Percentiles rank a stretch among this genome's conserved stretches.
Conservation (phyloP, 495 filamentous ascomycete genomes). For the Xylaria venustula region DNA sequence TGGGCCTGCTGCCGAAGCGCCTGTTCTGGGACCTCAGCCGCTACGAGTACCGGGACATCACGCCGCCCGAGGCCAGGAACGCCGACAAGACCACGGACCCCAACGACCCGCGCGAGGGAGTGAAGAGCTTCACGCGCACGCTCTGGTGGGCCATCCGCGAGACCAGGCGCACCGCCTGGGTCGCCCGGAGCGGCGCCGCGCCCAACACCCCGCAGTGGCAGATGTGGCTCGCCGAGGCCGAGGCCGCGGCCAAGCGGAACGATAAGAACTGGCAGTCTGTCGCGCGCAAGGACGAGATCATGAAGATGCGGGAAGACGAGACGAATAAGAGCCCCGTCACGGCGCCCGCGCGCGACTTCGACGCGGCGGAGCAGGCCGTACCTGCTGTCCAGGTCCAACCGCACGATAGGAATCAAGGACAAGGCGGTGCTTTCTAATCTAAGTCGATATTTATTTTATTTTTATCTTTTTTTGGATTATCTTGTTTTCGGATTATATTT, state of each 20-base stretch:
- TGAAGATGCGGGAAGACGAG: constrained; percentile 34
- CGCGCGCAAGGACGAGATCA: constrained; percentile 45
- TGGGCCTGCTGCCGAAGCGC: constrained; percentile 45
- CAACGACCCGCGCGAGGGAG: constrained; percentile 32
- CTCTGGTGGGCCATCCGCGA: constrained; percentile 58
- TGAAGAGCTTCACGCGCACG: constrained; percentile 49
- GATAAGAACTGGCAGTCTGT: constrained; percentile 48
- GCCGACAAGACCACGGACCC: constrained; percentile 26
- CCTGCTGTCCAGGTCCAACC: constrained; percentile 30
- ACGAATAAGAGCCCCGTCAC: constrained; percentile 3
- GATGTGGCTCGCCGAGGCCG: constrained; percentile 51
- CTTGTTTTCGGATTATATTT: background rate
- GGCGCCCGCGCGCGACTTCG: constrained; percentile 10
- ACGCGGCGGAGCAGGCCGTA: constrained; percentile 30
- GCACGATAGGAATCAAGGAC: constrained; percentile 1
- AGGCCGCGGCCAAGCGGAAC: constrained; percentile 31
- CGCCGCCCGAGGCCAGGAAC: constrained; percentile 31
- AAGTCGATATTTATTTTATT: background rate
- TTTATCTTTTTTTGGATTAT: background rate
- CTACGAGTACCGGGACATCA: constrained; percentile 41
- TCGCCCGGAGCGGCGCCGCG: constrained; percentile 44
- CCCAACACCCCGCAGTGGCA: constrained; percentile 51
- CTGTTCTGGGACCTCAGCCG: constrained; percentile 52
- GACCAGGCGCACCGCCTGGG: constrained; percentile 50
- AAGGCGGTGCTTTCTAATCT: constrained; percentile 22